Conservation (phyloP, 179 eudicot genomes). For the Camellia oleifera region DNA sequence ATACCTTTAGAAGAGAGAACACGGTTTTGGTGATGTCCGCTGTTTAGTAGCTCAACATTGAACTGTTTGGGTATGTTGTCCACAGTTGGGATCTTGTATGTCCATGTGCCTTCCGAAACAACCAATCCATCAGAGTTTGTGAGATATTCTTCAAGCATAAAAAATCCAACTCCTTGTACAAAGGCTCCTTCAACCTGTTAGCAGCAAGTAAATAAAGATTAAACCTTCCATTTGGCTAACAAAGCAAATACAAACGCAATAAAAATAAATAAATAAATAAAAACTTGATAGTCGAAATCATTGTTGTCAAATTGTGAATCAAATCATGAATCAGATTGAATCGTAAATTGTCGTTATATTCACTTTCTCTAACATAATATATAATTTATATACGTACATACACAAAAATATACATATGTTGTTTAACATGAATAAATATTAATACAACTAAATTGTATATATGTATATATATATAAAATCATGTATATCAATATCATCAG, state of each 20-base stretch:
- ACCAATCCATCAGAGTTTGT: constrained; percentile 69
- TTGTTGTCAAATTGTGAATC: too few species aligned
- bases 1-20: constrained; percentile 94
- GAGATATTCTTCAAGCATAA: constrained; percentile 79
- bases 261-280: background rate
- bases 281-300: background rate
- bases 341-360: too few species aligned
- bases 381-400: too few species aligned
- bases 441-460: too few species aligned
- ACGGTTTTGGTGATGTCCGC: constrained; percentile 77
- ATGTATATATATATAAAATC: too few species aligned
- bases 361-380: too few species aligned
- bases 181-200: constrained; percentile 89
- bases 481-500: too few species aligned
- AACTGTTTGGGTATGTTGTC: constrained; percentile 79
- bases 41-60: constrained; percentile 74
- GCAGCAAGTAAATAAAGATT: background rate
- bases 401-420: too few species aligned
- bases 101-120: constrained; percentile 70
- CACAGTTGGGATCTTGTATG: constrained; percentile 83
- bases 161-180: constrained; percentile 92
- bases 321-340: too few species aligned
- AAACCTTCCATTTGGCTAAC: background rate
- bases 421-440: too few species aligned
- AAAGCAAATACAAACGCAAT: background rate